phyloP scores from a whole-genome alignment of 2,329 filamentous ascomycete species.

The Neonectria neomacrospora region DNA sequence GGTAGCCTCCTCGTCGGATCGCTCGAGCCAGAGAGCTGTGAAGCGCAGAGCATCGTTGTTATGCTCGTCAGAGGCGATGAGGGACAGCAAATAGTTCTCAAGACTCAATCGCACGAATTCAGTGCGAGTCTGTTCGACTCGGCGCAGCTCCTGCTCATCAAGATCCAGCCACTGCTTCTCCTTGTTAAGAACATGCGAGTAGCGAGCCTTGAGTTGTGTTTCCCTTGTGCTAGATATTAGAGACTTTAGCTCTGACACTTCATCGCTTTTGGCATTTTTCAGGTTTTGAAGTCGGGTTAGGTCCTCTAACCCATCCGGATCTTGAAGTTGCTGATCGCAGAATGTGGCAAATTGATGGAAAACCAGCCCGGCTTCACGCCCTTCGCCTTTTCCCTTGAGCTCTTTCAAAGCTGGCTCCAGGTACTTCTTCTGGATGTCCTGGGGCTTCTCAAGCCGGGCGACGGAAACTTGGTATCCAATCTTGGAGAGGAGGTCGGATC shows the following conservation, averaged over 20 bases:
- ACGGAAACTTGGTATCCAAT: conserved; percentile 90
- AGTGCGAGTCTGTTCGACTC: conserved; percentile 79
- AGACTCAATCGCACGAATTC: conserved; percentile 89
- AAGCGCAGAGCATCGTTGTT: conserved; percentile 92
- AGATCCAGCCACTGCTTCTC: conserved; percentile 91
- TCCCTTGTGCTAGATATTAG: conserved; percentile 63
- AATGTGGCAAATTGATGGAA: conserved; percentile 96
- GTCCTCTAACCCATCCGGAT: conserved; percentile 85
- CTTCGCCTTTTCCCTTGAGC: conserved; percentile 74
- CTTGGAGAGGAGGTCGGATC: conserved; percentile 84
- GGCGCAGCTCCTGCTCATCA: conserved; percentile 86
- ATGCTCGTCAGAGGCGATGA: conserved; percentile 86
- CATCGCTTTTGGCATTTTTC: conserved; percentile 81
- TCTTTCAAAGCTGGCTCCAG: conserved; percentile 86
- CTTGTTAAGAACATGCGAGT: conserved; percentile 72
- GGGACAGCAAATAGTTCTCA: conserved; percentile 89
- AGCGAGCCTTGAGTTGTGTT: conserved; percentile 64
- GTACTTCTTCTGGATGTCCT: conserved; percentile 88
- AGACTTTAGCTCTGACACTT: conserved; percentile 78
- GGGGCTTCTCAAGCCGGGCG: conserved; percentile 89
- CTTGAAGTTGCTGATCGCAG: conserved; percentile 93
- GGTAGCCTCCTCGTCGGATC: conserved; percentile 78
- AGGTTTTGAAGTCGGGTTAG: conserved; percentile 82
- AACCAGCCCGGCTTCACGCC: conserved; percentile 83
- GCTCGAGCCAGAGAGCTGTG: conserved; percentile 92